phyloP scores from a whole-genome alignment of 1,284 basidiomycete species.

The Entoloma clypeatum region DNA sequence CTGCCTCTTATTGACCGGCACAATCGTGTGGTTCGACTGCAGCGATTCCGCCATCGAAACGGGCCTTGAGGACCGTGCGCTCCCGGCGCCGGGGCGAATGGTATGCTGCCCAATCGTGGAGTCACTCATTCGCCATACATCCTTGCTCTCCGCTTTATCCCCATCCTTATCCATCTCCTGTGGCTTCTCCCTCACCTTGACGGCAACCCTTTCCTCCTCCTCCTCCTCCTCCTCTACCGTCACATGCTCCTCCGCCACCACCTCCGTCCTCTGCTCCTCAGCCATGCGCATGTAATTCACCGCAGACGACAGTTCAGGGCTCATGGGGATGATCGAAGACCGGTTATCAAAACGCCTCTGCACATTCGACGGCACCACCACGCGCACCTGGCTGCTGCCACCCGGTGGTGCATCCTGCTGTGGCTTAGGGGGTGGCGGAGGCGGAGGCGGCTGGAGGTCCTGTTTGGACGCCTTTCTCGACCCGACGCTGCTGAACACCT shows the following conservation, averaged over 20 bases:
- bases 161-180: conserved; percentile 8
- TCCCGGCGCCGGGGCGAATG: conserved; percentile 52
- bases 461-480: conserved; percentile 11
- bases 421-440: conserved; percentile 20
- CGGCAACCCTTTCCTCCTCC: conserved; percentile 7
- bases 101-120: conserved; percentile 70
- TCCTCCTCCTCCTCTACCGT: conserved; percentile 14
- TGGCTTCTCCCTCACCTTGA: conserved; percentile 22
- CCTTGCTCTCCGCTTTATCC: conserved; percentile 40
- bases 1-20: conserved; percentile 56
- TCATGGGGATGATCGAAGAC: conserved; percentile 44
- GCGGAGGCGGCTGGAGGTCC: conserved; percentile 9
- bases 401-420: conserved; percentile 8
- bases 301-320: conserved; percentile 45
- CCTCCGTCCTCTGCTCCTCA: conserved; percentile 23
- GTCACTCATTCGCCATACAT: conserved; percentile 70
- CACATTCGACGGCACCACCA: conserved; percentile 2
- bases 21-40: conserved; percentile 65
- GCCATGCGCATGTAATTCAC: conserved; percentile 40
- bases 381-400: background rate
- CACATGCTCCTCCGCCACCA: conserved; percentile 19
- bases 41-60: conserved; percentile 72
- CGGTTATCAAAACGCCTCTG: conserved; percentile 23
- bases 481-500: conserved; percentile 13
- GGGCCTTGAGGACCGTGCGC: conserved; percentile 56